phyloP scores from a whole-genome alignment of 202 grass and related monocot genomes.

The Elaeis oleifera region DNA sequence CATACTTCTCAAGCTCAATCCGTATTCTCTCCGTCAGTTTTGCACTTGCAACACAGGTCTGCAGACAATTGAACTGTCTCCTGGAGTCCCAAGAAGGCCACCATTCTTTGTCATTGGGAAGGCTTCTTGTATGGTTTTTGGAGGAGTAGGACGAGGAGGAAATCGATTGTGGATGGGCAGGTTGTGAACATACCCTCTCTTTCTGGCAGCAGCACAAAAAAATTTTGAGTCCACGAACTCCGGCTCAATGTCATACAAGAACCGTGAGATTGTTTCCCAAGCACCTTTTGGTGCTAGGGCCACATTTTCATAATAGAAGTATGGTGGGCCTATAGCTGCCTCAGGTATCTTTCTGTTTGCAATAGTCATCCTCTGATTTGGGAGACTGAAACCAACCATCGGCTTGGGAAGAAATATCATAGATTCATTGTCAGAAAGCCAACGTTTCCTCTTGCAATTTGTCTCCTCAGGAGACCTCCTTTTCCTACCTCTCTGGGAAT shows the following conservation, averaged over 20 bases:
- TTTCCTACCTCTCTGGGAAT: too few species aligned
- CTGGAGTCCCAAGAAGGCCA: conserved; percentile 78
- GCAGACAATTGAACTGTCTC: conserved; percentile 61
- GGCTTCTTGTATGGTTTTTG: conserved; percentile 44
- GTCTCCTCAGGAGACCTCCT: too few species aligned
- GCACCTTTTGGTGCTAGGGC: conserved; percentile 66
- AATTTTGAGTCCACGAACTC: conserved; percentile 70
- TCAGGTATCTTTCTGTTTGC: conserved; percentile 26
- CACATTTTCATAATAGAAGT: conserved; percentile 84
- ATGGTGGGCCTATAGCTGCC: conserved; percentile 45
- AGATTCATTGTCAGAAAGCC: not conserved
- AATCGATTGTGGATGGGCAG: conserved; percentile 45
- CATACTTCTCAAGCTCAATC: conserved; percentile 6
- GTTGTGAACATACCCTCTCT: conserved; percentile 74
- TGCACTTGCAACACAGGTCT: conserved; percentile 45
- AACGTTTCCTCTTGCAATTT: not conserved
- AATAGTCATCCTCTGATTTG: conserved; percentile 19
- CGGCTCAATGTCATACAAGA: conserved; percentile 46
- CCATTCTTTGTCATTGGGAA: conserved; percentile 53
- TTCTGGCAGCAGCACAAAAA: conserved; percentile 55
- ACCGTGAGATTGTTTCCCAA: conserved; percentile 54
- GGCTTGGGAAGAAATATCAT: conserved; percentile 43
- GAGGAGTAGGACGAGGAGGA: conserved; percentile 33
- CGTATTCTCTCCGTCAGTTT: conserved; percentile 45
- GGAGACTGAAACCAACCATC: conserved; percentile 59